These are phyloP conservation scores for Fraxinus velutina DNA, from an alignment of 305 asterid species.

Conservation along the genomic window DNA sequence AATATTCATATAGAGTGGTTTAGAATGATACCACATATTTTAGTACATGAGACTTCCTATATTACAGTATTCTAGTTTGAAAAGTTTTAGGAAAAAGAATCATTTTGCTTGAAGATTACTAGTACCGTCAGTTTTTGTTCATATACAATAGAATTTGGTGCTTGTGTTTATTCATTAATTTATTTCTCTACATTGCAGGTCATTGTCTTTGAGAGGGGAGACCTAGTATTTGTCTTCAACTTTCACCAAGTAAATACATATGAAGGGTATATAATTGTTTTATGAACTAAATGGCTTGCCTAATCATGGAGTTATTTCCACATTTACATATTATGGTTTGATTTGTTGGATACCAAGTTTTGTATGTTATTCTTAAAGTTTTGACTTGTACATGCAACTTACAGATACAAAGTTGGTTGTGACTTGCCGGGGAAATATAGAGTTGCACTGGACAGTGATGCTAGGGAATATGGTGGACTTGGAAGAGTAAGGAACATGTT, in stretches of 20 bases:
- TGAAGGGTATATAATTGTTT: conserved; percentile 57
- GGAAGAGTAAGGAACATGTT: conserved; percentile 73
- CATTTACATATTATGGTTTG: not conserved
- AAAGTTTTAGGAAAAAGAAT: not conserved
- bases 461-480: conserved; percentile 86
- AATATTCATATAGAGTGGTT: not conserved
- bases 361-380: not conserved
- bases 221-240: conserved; percentile 83
- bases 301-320: not conserved
- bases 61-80: not conserved
- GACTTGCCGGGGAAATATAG: conserved; percentile 91
- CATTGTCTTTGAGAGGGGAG: conserved; percentile 89
- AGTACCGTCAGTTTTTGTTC: not conserved
- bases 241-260: conserved; percentile 81
- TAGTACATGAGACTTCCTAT: not conserved
- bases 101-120: not conserved
- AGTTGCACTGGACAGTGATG: conserved; percentile 91
- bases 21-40: not conserved
- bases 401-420: conserved; percentile 93
- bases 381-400: conserved; percentile 16
- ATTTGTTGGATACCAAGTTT: not conserved
- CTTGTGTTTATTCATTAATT: conserved; percentile 7
- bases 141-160: not conserved
- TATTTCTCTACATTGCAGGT: conserved; percentile 49
- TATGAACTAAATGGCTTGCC: conserved; percentile 13